Base-by-base conservation (phyloP, 345 rosid genomes). In the Brassica juncea region DNA sequence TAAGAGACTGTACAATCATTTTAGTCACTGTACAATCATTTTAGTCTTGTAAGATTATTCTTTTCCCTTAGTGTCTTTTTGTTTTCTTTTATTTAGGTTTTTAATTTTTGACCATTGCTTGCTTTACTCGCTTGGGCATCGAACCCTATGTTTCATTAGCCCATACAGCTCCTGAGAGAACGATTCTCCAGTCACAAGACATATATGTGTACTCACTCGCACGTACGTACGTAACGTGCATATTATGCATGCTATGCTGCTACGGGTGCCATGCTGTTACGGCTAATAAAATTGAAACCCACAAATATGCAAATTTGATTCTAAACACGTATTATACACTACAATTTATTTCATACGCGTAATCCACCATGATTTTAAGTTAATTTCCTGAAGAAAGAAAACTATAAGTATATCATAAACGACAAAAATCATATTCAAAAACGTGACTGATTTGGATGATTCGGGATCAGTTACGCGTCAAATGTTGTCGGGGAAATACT, bases 361-460 rank as follows among this genome's bases (percentile, higher is more conserved):
- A 49, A 49, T 49, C 55, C 6, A 49, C 16, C 55, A 6, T 14
- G 14, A 49, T 49, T 49, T 49, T 4, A 49, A 4, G 14, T 49
- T 60, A 10, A 30, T 62, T 30, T 62, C 23, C 14, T 30, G 21
- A n/a, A 39, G 47, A 0, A 39, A 30, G 30, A 14, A 49, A 49
- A 14, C 2, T 1, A 28, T 0, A 28, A 14, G 54, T 21, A 21
- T 66, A 5, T 11, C 68, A 28, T 28, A 27, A 19, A 19, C 63
- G 34, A 10, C 0, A 37, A 23, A 15, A 58, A 39, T 39, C 68
- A 68, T 11, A 37, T 39, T 37, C 9, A 16, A 68, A 57, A 75
- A 47, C 31, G 67, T 68, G 73, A 42, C 21, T 0, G 42, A 76
- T 37, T 67, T 76, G 9, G 71, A 75, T 67, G 63, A 54, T 65